Base-by-base conservation (phyloP, 768 basidiomycete genomes). In the Ramaria sp. region DNA sequence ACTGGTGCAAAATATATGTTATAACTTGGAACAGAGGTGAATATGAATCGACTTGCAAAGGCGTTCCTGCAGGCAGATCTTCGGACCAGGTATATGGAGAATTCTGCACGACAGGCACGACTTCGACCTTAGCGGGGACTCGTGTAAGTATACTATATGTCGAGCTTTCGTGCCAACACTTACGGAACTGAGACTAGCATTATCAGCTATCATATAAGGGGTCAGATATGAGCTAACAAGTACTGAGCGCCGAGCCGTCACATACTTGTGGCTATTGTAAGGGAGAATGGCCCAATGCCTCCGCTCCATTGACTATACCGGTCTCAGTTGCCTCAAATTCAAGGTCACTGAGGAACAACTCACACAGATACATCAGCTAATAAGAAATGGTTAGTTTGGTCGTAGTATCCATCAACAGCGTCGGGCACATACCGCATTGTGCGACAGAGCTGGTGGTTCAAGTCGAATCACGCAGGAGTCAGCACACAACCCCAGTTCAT, bases 1-100 rank as follows among this genome's bases (percentile, higher is more conserved):
- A 17, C 55, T 57, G 41, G 22, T 11, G 20, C 12, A 19, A 27
- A 17, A 24, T 6, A 7, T 22, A 53, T 37, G 39, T 17, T 7
- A 43, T 27, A 31, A 15, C 3, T 4, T 37, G 19, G n/a, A 37
- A 52, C 1, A 12, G 12, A 19, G 30, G n/a, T 24, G 37, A 20
- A 1, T 13, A 46, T 38, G 13, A 27, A 20, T 17, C 9, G 20
- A 37, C 31, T 48, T 50, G 31, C 55, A 57, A 57, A 24, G 55
- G 48, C 20, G 55, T 57, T 34, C 55, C 55, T 19, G 46, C 17
- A 33, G 55, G 55, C 10, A 57, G 33, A 30, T 57, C 55, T n/a
- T 33, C 43, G n/a, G n/a, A 12, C 27, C 31, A 57, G 17, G 7
- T 10, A 37, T 30, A 47, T 7, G 45, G 27, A 15, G 45, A 38